Conservation (phyloP, 2,329 filamentous ascomycete species). For the Trichoderma sp. region DNA sequence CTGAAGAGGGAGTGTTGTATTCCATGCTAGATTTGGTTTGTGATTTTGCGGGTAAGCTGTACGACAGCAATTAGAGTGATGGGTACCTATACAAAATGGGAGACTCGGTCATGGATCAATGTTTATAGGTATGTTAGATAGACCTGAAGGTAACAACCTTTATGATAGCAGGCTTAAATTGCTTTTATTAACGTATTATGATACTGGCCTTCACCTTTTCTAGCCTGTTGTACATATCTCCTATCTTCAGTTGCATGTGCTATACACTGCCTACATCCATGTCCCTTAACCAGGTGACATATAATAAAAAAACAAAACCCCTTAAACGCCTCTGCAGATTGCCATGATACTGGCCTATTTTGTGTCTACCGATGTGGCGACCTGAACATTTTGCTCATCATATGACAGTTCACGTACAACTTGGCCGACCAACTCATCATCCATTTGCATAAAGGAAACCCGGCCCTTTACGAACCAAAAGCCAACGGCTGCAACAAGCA, state of each 20-base stretch:
- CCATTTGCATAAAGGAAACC: constrained; percentile 29
- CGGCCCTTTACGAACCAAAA: constrained; percentile 55
- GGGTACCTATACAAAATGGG: neutral
- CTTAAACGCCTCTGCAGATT: neutral
- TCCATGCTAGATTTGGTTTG: constrained; percentile 31
- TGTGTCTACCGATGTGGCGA: neutral
- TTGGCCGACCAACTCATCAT: constrained; percentile 23
- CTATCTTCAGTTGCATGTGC: neutral
- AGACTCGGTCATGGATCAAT: neutral
- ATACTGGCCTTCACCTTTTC: neutral
- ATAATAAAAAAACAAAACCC: neutral
- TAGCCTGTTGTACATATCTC: neutral
- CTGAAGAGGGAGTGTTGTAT: constrained; percentile 51
- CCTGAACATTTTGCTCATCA: neutral
- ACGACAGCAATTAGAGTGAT: constrained; percentile 4
- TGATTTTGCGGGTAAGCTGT: constrained; percentile 31
- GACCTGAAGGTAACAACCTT: neutral
- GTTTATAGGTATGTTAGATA: neutral
- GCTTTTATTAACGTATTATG: neutral
- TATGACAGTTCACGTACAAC: neutral
- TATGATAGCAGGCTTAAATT: neutral
- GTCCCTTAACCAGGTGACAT: neutral
- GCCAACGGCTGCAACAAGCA: constrained; percentile 50
- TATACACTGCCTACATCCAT: neutral
- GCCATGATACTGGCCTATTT: neutral